Evolutionary conservation across 768 basidiomycete genomes (phyloP), one percentile per base, ranked within the genome.

Genomic region (Mycena polygramma): DNA sequence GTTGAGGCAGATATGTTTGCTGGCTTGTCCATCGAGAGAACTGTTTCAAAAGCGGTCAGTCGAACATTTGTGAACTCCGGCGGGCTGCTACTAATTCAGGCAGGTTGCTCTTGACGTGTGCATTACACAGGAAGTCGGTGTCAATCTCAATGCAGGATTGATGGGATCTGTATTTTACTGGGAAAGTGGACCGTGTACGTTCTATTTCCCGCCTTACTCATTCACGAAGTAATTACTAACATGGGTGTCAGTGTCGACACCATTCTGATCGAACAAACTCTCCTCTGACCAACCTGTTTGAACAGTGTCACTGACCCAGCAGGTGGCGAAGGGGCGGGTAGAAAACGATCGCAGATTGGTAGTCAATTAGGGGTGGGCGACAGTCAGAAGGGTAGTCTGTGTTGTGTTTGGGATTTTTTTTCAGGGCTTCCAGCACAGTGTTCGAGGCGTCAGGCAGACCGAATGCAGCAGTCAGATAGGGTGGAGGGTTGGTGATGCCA

Each of bases 101-200:
- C n/a, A n/a, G n/a, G n/a, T n/a, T n/a, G 6, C 6, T 8, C 19
- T 43, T 13, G 13, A 10, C n/a, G 22, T 9, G 14, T 24, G 57
- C 54, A 57, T 36, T 69, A 63, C 37, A 62, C 61, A 22, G 61
- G 63, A 5, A 54, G 20, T n/a, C n/a, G 4, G 24, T 69, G 68
- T 68, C 30, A 62, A 60, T 49, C 71, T 73, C 11, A 57, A 72
- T 45, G 75, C 57, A n/a, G 70, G 72, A 14, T 45, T 74, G 7
- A 76, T 74, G 20, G 75, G 76, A 10, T 70, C 66, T 41, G 60
- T 77, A 6, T 62, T 76, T 24, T 75, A 69, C 48, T 69, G 68
- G 68, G 62, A 69, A 46, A 58, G 62, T 17, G 46, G 26, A 5
- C 68, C 68, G 3, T 20, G 63, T 24, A n/a, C 39, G 53, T 1